Percentiles rank a stretch among this genome's conserved stretches.
These are phyloP conservation scores for Pluteus cervinus DNA, from an alignment of 768 basidiomycete genomes.

Conservation along the genomic window DNA sequence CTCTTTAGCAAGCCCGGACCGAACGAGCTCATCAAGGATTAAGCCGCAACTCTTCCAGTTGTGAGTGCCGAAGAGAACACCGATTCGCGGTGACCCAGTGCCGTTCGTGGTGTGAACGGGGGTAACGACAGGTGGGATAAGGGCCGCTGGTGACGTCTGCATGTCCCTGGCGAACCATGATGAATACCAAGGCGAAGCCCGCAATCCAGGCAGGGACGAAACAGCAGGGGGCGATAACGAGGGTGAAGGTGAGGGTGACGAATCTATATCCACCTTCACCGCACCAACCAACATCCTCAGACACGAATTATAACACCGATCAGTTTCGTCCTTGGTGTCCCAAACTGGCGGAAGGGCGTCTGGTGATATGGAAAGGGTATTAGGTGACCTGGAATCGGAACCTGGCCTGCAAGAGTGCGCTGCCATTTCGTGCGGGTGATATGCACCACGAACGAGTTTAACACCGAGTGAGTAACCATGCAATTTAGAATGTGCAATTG, in stretches of 20 bases:
- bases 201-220: too few relatives aligned
- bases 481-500: constrained; percentile 57
- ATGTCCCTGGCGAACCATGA: too few relatives aligned
- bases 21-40: constrained; percentile 56
- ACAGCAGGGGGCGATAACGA: constrained; percentile 3
- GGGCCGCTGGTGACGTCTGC: too few relatives aligned
- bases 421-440: constrained; percentile 70
- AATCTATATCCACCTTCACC: constrained; percentile 51
- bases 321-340: constrained; percentile 63
- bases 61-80: constrained; percentile 83
- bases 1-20: constrained; percentile 43
- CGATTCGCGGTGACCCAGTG: constrained; percentile 28
- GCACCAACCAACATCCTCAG: constrained; percentile 47
- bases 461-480: constrained; percentile 76
- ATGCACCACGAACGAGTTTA: constrained; percentile 92
- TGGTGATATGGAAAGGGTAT: constrained; percentile 46
- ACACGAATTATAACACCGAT: constrained; percentile 65
- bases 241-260: too few relatives aligned
- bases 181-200: too few relatives aligned
- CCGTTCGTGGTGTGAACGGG: too few relatives aligned
- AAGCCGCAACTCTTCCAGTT: constrained; percentile 65
- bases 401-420: too few relatives aligned
- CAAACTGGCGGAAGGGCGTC: constrained; percentile 65
- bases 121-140: too few relatives aligned
- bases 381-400: constrained; percentile 9